phyloP scores from a whole-genome alignment of 768 basidiomycete genomes.

The Ramaria rubella region DNA sequence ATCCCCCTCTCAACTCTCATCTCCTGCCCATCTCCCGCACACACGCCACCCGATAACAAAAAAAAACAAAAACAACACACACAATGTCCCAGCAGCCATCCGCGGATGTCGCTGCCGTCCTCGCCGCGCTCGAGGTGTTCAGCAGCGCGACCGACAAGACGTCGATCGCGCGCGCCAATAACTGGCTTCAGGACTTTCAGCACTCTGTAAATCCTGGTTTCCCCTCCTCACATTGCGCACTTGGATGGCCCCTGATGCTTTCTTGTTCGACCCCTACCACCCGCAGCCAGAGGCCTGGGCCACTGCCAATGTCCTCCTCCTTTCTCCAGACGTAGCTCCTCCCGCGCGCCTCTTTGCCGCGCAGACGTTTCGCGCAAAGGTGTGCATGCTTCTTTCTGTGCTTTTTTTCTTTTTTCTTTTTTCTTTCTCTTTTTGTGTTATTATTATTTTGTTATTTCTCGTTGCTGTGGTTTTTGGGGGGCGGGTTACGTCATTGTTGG shows the following conservation, averaged over 20 bases:
- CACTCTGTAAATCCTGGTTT: constrained; percentile 92
- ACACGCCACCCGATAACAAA: too few relatives aligned
- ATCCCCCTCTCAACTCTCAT: background rate
- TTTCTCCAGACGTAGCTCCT: constrained; percentile 66
- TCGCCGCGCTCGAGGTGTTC: constrained; percentile 77
- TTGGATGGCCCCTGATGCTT: background rate
- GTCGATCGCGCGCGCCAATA: constrained; percentile 80
- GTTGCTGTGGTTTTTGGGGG: background rate
- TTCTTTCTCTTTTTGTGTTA: background rate
- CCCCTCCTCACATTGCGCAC: constrained; percentile 31
- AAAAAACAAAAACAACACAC: background rate
- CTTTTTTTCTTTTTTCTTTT: background rate
- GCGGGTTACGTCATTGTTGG: background rate
- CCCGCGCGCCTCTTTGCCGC: constrained; percentile 91
- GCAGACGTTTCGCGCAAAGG: constrained; percentile 94
- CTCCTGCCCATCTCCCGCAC: background rate
- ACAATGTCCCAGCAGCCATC: background rate
- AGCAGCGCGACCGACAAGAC: constrained; percentile 73
- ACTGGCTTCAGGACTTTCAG: constrained; percentile 98
- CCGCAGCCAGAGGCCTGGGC: constrained; percentile 94
- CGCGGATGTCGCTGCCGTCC: constrained; percentile 34
- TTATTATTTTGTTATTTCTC: background rate
- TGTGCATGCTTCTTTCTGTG: constrained; percentile 31
- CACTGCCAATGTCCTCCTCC: constrained; percentile 87
- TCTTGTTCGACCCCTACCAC: constrained; percentile 37